Conservation (phyloP, 352 stramenopile species). For the Phytopythium helicoides region DNA sequence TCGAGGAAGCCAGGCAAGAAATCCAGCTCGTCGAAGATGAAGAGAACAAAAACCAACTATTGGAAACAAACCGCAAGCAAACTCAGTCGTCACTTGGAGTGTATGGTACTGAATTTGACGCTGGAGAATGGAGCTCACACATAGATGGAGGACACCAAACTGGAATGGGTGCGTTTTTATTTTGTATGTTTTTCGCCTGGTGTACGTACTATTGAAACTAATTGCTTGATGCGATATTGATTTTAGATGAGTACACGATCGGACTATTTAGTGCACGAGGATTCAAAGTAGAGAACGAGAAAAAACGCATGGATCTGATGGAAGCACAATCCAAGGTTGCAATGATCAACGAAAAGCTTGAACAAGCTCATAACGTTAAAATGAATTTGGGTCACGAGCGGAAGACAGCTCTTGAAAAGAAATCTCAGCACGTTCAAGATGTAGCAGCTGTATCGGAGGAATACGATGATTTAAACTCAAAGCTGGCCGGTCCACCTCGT, state of each 20-base stretch:
- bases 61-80: slow-evolving; percentile 15
- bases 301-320: slow-evolving; percentile 40
- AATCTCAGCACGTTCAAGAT: slow-evolving; percentile 38
- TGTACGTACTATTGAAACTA: background rate
- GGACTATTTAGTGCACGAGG: slow-evolving; percentile 34
- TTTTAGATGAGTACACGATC: slow-evolving; percentile 47
- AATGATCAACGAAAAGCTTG: slow-evolving; percentile 52
- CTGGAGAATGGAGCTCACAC: slow-evolving; percentile 59
- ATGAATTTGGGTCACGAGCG: slow-evolving; percentile 36
- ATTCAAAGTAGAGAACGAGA: slow-evolving; percentile 51
- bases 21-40: slow-evolving; percentile 26
- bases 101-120: slow-evolving; percentile 43
- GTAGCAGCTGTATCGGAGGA: slow-evolving; percentile 47
- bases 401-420: slow-evolving; percentile 44
- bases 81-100: slow-evolving; percentile 51
- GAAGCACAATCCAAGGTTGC: slow-evolving; percentile 52
- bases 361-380: slow-evolving; percentile 40
- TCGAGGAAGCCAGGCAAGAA: slow-evolving; percentile 34
- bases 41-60: slow-evolving; percentile 22
- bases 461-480: slow-evolving; percentile 42
- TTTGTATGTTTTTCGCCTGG: background rate
- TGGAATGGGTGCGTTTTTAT: slow-evolving; percentile 46
- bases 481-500: slow-evolving; percentile 55
- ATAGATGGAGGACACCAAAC: slow-evolving; percentile 34
- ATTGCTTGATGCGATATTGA: slow-evolving; percentile 2